These are phyloP conservation scores for Pestalotiopsis sp. DNA, from an alignment of 2,329 filamentous ascomycete species.

Conservation along the genomic window DNA sequence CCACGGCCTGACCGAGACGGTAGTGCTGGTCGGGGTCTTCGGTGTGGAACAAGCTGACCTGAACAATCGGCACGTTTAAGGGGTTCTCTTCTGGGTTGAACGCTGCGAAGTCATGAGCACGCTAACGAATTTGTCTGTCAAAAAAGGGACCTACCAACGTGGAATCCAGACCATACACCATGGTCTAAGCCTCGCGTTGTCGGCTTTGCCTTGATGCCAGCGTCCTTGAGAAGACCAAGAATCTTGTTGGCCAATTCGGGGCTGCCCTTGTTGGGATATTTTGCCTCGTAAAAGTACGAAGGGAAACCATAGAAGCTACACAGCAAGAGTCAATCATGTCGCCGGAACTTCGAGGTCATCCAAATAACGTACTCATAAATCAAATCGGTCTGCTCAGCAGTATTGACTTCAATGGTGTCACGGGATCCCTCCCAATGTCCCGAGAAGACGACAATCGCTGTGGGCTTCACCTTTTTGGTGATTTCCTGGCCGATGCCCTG, in stretches of 20 bases:
- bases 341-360: neutral
- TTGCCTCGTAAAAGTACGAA: conserved; percentile 67
- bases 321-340: neutral
- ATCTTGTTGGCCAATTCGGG: conserved; percentile 62
- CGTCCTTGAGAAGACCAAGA: conserved; percentile 9
- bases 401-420: conserved; percentile 66
- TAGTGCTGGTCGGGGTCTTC: conserved; percentile 70
- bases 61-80: conserved; percentile 69
- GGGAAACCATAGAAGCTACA: conserved; percentile 72
- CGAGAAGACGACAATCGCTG: conserved; percentile 75
- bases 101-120: conserved; percentile 37
- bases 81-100: conserved; percentile 66
- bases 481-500: conserved; percentile 68
- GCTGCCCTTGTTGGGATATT: conserved; percentile 67
- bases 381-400: conserved; percentile 63
- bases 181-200: conserved; percentile 17
- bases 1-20: conserved; percentile 67
- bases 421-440: conserved; percentile 72
- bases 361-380: conserved; percentile 65
- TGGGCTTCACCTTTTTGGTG: conserved; percentile 69
- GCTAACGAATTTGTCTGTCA: neutral
- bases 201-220: conserved; percentile 16
- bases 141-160: conserved; percentile 13
- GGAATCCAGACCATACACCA: conserved; percentile 18
- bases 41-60: conserved; percentile 69